These are phyloP conservation scores for Kuraishia capsulata DNA, from an alignment of 805 yeast species.

Conservation along the genomic window DNA sequence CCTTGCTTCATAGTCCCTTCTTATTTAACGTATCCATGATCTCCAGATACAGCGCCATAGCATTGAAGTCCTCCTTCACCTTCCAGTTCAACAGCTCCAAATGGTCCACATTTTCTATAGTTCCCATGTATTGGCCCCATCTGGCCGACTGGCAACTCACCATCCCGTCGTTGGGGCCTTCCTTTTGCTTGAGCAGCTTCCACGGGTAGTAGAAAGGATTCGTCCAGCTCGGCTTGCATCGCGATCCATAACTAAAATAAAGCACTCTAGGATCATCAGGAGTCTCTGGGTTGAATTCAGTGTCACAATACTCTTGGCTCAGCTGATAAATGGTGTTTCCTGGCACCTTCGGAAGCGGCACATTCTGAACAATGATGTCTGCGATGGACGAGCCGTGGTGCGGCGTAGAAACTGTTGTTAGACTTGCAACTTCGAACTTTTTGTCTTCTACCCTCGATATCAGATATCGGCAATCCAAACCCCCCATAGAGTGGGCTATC, in stretches of 20 bases:
- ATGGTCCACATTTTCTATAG: slow-evolving; percentile 73
- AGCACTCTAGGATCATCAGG: slow-evolving; percentile 50
- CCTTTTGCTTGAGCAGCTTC: slow-evolving; percentile 40
- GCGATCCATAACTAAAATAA: slow-evolving; percentile 82
- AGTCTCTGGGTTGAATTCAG: slow-evolving; percentile 42
- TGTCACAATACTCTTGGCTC: slow-evolving; percentile 41
- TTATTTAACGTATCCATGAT: slow-evolving; percentile 55
- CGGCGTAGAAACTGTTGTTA: slow-evolving; percentile 84
- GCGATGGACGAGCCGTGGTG: slow-evolving; percentile 85
- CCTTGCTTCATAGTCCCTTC: slow-evolving; percentile 44
- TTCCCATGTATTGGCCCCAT: slow-evolving; percentile 84
- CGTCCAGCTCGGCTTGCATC: slow-evolving; percentile 51
- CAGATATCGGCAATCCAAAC: slow-evolving; percentile 73
- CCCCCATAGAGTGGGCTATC: slow-evolving; percentile 93
- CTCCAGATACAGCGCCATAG: slow-evolving; percentile 60
- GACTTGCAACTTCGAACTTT: slow-evolving; percentile 52
- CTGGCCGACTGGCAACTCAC: slow-evolving; percentile 69
- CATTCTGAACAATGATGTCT: slow-evolving; percentile 42
- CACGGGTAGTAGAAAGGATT: slow-evolving; percentile 58
- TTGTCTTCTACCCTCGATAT: slow-evolving; percentile 44
- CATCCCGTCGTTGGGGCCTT: slow-evolving; percentile 75
- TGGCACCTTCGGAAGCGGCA: slow-evolving; percentile 10
- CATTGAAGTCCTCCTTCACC: slow-evolving; percentile 40
- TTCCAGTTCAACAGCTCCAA: slow-evolving; percentile 80
- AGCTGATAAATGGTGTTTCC: slow-evolving; percentile 44